Conservation (phyloP, 495 filamentous ascomycete genomes). For the Penicillium soppii region DNA sequence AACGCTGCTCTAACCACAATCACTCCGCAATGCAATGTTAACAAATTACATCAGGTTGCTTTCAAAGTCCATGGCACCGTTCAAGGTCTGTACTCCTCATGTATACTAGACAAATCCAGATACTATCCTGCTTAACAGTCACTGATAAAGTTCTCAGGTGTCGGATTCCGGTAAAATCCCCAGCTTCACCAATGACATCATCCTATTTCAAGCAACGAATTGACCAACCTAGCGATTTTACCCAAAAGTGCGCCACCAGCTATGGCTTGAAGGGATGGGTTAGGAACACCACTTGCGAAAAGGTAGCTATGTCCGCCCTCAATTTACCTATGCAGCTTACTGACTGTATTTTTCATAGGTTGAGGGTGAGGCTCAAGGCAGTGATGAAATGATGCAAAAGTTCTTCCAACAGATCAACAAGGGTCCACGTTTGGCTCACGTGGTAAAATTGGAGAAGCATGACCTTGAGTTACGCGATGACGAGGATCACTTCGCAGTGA, state of each 20-base stretch:
- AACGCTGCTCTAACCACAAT: too few relatives aligned
- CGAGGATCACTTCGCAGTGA: slow-evolving; percentile 62
- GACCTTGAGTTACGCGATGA: slow-evolving; percentile 59
- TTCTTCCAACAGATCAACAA: slow-evolving; percentile 75
- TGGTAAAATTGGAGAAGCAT: slow-evolving; percentile 69
- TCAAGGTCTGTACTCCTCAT: slow-evolving; percentile 39
- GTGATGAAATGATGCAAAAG: slow-evolving; percentile 57
- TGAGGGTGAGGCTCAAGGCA: slow-evolving; percentile 86
- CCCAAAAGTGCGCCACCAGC: slow-evolving; percentile 62
- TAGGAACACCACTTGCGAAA: slow-evolving; percentile 69
- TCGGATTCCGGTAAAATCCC: slow-evolving; percentile 70
- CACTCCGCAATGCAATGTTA: slow-evolving; percentile 1
- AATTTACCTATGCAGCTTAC: neutral
- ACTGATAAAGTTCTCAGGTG: slow-evolving; percentile 47
- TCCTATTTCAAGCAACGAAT: neutral
- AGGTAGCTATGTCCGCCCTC: slow-evolving; percentile 43
- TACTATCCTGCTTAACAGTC: neutral
- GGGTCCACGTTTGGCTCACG: slow-evolving; percentile 66
- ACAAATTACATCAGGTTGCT: slow-evolving; percentile 36
- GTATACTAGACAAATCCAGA: neutral
- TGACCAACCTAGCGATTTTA: slow-evolving; percentile 57
- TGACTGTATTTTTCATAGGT: slow-evolving; percentile 51
- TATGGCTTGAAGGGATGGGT: slow-evolving; percentile 76
- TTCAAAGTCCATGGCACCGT: slow-evolving; percentile 54
- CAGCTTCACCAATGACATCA: neutral